A percentile compares a stretch with the other conserved stretches of the same genome.
phyloP scores from a whole-genome alignment of 2,329 filamentous ascomycete species.

The Alternaria atra region DNA sequence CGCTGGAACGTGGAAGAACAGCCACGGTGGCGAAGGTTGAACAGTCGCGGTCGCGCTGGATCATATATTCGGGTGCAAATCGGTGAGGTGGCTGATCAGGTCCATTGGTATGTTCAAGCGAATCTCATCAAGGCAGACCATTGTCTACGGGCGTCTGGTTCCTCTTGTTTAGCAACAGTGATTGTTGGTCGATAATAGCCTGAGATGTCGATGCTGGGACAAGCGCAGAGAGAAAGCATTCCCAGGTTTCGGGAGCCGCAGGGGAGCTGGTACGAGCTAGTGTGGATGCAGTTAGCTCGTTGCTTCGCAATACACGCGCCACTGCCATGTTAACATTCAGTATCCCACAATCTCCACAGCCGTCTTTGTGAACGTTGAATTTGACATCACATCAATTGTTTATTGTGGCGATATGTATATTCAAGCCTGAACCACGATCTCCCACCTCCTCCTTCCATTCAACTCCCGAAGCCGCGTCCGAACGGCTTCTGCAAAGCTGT shows the following conservation, averaged over 20 bases:
- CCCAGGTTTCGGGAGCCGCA: background rate
- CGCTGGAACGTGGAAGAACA: conserved; percentile 33
- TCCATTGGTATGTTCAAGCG: background rate
- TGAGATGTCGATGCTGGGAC: background rate
- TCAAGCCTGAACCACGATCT: too few species aligned
- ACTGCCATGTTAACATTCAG: background rate
- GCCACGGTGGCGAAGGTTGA: conserved; percentile 23
- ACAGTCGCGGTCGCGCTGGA: background rate
- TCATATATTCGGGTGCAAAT: too few species aligned
- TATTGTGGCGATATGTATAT: too few species aligned
- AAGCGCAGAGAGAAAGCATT: background rate
- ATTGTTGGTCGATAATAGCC: background rate
- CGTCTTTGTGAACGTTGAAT: background rate
- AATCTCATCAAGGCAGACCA: background rate
- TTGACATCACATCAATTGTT: too few species aligned
- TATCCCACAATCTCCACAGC: background rate
- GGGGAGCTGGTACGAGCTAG: background rate
- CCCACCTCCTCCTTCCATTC: too few species aligned
- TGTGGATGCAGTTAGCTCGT: background rate
- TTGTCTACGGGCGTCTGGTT: background rate
- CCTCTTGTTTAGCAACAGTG: background rate
- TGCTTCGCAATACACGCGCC: background rate
- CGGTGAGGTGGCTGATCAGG: background rate
- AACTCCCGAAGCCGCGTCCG: too few species aligned
- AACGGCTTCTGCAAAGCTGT: too few species aligned